Percentiles rank a stretch among this genome's conserved stretches.
These are phyloP conservation scores for Alnus glutinosa DNA, from an alignment of 306 rosid species.

Conservation along the genomic window DNA sequence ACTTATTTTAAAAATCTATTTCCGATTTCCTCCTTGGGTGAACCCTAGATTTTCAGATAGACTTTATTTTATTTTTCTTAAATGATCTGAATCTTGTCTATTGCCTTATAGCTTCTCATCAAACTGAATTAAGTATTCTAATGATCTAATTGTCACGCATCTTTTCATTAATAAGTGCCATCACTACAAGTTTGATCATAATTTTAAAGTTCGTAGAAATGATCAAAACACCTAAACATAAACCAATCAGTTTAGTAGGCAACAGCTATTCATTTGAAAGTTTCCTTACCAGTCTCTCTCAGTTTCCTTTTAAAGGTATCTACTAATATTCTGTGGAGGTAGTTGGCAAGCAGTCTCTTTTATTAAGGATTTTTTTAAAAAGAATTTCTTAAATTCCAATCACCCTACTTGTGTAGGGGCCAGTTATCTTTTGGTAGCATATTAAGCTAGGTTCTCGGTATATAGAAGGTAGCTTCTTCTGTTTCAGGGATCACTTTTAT, in stretches of 20 bases:
- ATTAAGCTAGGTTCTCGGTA: neutral
- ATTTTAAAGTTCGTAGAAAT: neutral
- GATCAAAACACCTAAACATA: neutral
- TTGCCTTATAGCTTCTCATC: neutral
- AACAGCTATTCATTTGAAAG: neutral
- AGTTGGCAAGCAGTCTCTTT: neutral
- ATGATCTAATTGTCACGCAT: neutral
- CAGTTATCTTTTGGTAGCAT: neutral
- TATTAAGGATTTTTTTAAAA: neutral
- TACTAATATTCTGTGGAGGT: neutral
- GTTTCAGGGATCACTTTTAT: slow-evolving; percentile 9
- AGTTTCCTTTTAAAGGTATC: neutral
- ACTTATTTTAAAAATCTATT: neutral
- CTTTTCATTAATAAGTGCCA: neutral
- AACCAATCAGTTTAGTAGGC: neutral
- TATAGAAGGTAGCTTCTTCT: neutral
- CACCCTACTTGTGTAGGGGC: neutral
- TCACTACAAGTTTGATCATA: neutral
- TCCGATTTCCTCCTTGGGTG: neutral
- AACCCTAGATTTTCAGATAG: neutral
- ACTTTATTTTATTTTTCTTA: neutral
- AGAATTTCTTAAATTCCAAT: neutral
- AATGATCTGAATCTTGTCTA: neutral
- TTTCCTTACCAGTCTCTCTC: neutral
- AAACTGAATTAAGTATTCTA: neutral